Conservation (phyloP, 768 basidiomycete genomes). For the Peribolospora baueri region DNA sequence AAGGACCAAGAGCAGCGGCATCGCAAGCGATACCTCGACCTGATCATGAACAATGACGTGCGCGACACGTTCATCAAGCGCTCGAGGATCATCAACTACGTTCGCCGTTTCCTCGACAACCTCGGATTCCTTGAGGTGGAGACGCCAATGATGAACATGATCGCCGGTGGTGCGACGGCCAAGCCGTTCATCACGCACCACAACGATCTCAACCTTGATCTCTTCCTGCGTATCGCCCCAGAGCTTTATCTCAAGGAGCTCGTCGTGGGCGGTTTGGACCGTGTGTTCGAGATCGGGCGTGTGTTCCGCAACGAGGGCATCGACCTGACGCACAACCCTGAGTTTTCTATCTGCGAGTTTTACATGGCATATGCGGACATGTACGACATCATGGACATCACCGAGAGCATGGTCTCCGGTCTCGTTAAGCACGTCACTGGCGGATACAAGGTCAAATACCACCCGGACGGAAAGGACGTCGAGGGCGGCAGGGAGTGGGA, state of each 20-base stretch:
- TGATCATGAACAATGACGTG: constrained; percentile 76
- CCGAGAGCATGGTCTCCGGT: constrained; percentile 69
- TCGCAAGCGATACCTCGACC: constrained; percentile 93
- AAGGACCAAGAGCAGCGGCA: constrained; percentile 96
- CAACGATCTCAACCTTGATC: constrained; percentile 87
- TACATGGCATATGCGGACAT: constrained; percentile 99
- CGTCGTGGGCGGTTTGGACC: constrained; percentile 84
- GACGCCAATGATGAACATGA: constrained; percentile 90
- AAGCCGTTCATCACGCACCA: constrained; percentile 98
- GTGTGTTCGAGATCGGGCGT: constrained; percentile 93
- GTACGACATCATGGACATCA: constrained; percentile 95
- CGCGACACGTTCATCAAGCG: constrained; percentile 78
- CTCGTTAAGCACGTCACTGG: constrained; percentile 66
- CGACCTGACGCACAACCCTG: constrained; percentile 96
- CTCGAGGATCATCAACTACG: constrained; percentile 69
- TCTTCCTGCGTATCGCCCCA: constrained; percentile 90
- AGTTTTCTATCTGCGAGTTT: constrained; percentile 98
- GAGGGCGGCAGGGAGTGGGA: constrained; percentile 32
- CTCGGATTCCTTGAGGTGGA: constrained; percentile 87
- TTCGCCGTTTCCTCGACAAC: constrained; percentile 67
- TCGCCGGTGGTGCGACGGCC: constrained; percentile 91
- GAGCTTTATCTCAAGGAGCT: constrained; percentile 97
- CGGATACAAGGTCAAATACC: constrained; percentile 59
- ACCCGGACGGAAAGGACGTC: constrained; percentile 71
- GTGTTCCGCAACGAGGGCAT: constrained; percentile 98